Evolutionary conservation across 1,284 basidiomycete genomes (phyloP).

Genomic region (Pseudozyma sp.): DNA sequence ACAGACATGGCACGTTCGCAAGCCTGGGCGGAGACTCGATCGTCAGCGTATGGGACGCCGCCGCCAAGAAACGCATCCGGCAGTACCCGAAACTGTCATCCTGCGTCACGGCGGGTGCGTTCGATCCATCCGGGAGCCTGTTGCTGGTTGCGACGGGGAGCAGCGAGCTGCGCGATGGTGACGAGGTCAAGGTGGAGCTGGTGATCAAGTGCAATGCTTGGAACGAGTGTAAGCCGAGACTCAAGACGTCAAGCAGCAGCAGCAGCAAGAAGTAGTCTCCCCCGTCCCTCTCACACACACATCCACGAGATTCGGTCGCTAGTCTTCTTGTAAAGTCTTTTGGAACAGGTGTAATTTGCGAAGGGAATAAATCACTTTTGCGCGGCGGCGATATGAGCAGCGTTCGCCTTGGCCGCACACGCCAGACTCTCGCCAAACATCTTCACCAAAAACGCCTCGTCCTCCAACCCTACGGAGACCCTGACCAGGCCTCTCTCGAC

Average conservation of each 20-base stretch:
- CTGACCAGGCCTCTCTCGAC: slow-evolving; percentile 87
- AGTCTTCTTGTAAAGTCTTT: background rate
- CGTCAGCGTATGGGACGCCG: slow-evolving; percentile 95
- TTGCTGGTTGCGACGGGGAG: slow-evolving; percentile 60
- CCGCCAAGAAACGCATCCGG: slow-evolving; percentile 91
- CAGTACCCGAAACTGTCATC: slow-evolving; percentile 75
- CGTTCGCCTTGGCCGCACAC: slow-evolving; percentile 72
- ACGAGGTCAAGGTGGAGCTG: slow-evolving; percentile 24
- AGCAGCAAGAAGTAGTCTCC: slow-evolving; percentile 14
- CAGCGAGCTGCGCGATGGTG: slow-evolving; percentile 30
- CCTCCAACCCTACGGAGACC: slow-evolving; percentile 90
- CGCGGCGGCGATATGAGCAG: background rate
- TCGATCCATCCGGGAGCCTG: slow-evolving; percentile 52
- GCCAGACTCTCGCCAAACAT: slow-evolving; percentile 78
- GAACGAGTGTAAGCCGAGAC: slow-evolving; percentile 60
- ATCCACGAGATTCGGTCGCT: too few relatives aligned
- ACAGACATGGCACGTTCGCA: slow-evolving; percentile 88
- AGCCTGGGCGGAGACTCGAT: slow-evolving; percentile 91
- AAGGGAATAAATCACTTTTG: background rate
- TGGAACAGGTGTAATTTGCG: too few relatives aligned
- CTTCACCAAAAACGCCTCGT: slow-evolving; percentile 74
- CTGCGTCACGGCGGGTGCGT: slow-evolving; percentile 52
- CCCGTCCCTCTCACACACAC: too few relatives aligned
- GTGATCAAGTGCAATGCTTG: slow-evolving; percentile 40
- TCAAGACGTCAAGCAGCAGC: slow-evolving; percentile 3